A percentile compares a stretch with the other conserved stretches of the same genome.
phyloP scores from a whole-genome alignment of 192 early-diverging fungal species.

The Coemansia sp. region DNA sequence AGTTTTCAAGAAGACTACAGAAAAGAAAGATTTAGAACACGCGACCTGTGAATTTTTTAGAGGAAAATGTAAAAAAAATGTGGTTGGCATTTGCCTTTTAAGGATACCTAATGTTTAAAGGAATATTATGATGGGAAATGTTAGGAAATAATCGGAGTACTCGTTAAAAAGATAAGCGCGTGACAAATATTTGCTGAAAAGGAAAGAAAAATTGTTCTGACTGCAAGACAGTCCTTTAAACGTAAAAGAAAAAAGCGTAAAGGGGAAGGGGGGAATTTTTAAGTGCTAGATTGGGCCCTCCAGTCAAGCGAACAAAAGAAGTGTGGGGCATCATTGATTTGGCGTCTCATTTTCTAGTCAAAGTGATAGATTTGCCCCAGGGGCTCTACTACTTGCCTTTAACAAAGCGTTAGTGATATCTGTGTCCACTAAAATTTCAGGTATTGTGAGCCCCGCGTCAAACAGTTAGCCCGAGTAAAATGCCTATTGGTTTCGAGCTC shows the following conservation, averaged over 20 bases:
- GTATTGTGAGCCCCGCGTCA: too few relatives aligned
- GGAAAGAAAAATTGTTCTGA: neutral
- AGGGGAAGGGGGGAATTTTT: neutral
- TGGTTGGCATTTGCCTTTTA: neutral
- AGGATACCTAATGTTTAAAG: slow-evolving; percentile 6
- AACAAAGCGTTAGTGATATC: too few relatives aligned
- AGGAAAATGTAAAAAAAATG: too few relatives aligned
- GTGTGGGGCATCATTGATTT: neutral
- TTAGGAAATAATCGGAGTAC: too few relatives aligned
- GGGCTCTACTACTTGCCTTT: too few relatives aligned
- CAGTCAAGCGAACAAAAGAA: neutral
- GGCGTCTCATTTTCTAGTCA: too few relatives aligned
- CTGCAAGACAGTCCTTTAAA: slow-evolving; percentile 1
- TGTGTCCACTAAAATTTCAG: too few relatives aligned
- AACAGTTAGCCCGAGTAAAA: too few relatives aligned
- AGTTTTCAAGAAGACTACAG: neutral
- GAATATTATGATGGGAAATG: too few relatives aligned
- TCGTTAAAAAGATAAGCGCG: neutral
- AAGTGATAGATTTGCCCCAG: too few relatives aligned
- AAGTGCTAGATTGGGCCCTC: neutral
- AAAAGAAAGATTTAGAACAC: neutral
- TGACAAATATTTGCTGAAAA: neutral
- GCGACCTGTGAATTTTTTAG: too few relatives aligned
- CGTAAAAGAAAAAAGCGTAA: neutral
- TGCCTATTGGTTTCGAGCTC: too few relatives aligned